These are phyloP conservation scores for Microsporum canis DNA, from an alignment of 2,329 filamentous ascomycete genomes.

Conservation along the genomic window DNA sequence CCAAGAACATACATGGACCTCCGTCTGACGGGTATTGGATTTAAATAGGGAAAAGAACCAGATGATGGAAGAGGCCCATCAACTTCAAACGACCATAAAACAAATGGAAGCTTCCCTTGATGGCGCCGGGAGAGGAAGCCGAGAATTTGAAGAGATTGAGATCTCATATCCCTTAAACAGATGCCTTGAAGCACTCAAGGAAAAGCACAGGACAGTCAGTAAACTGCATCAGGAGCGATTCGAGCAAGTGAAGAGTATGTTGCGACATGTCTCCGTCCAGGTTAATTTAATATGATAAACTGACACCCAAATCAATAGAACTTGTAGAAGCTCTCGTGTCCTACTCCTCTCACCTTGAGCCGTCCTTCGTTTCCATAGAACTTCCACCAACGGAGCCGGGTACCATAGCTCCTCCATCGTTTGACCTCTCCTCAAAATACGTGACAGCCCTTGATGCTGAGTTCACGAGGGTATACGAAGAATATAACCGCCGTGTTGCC, in stretches of 20 bases:
- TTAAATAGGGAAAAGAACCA: constrained; percentile 64
- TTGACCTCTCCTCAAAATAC: constrained; percentile 86
- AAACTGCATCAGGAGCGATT: constrained; percentile 82
- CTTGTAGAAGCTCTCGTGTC: constrained; percentile 88
- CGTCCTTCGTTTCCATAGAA: constrained; percentile 72
- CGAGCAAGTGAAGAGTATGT: constrained; percentile 85
- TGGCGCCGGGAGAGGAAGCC: constrained; percentile 53
- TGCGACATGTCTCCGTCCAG: neutral
- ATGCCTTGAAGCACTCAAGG: constrained; percentile 70
- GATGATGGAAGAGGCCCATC: constrained; percentile 79
- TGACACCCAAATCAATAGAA: constrained; percentile 45
- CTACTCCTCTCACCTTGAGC: constrained; percentile 89
- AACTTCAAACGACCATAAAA: constrained; percentile 70
- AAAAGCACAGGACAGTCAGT: constrained; percentile 70
- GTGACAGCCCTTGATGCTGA: constrained; percentile 77
- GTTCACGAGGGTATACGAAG: constrained; percentile 90
- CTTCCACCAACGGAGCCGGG: constrained; percentile 73
- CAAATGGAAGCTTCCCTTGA: constrained; percentile 91
- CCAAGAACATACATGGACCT: neutral
- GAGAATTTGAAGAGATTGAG: constrained; percentile 54
- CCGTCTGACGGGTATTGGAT: neutral
- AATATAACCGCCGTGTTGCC: constrained; percentile 74
- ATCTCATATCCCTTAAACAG: constrained; percentile 73
- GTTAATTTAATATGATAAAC: constrained; percentile 6
- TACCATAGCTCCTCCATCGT: constrained; percentile 64